A percentile compares a stretch with the other conserved stretches of the same genome.
Evolutionary conservation across 768 basidiomycete genomes (phyloP).

Genomic region (Auricularia sp.): DNA sequence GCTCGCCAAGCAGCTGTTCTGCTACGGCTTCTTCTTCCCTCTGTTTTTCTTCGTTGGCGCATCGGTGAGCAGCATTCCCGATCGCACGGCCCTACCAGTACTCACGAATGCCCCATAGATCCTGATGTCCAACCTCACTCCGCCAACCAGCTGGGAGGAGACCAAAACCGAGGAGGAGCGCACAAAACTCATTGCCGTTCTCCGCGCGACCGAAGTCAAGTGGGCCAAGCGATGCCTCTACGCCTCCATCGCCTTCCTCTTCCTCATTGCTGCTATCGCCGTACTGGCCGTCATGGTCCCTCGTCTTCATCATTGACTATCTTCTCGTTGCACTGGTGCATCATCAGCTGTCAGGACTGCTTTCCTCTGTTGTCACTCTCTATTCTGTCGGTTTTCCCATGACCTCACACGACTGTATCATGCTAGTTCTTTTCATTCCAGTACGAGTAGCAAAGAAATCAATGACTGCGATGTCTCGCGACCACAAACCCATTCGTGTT

Average conservation of each 20-base stretch:
- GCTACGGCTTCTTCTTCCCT: conserved; percentile 41
- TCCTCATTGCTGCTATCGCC: conserved; percentile 9
- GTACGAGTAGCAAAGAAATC: background rate
- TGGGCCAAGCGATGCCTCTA: conserved; percentile 33
- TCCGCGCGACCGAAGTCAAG: conserved; percentile 28
- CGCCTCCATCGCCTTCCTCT: conserved; percentile 14
- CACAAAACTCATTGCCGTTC: conserved; percentile 18
- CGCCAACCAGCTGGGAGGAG: conserved; percentile 25
- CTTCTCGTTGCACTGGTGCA: background rate
- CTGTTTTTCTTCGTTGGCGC: conserved; percentile 36
- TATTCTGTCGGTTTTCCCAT: background rate
- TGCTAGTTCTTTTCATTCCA: background rate
- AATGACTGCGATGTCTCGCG: no score
- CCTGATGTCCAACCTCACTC: conserved; percentile 29
- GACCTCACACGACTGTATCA: background rate
- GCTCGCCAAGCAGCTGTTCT: conserved; percentile 39
- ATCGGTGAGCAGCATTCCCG: conserved; percentile 9
- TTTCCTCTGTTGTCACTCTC: background rate
- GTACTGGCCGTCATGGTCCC: background rate
- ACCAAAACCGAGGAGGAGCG: conserved; percentile 29
- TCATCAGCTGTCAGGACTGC: background rate
- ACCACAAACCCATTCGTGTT: no score
- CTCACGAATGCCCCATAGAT: conserved; percentile 13
- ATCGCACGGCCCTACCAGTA: background rate
- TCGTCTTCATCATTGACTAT: background rate